phyloP scores from a whole-genome alignment of 768 basidiomycete genomes.

The Mycena chlorophos region DNA sequence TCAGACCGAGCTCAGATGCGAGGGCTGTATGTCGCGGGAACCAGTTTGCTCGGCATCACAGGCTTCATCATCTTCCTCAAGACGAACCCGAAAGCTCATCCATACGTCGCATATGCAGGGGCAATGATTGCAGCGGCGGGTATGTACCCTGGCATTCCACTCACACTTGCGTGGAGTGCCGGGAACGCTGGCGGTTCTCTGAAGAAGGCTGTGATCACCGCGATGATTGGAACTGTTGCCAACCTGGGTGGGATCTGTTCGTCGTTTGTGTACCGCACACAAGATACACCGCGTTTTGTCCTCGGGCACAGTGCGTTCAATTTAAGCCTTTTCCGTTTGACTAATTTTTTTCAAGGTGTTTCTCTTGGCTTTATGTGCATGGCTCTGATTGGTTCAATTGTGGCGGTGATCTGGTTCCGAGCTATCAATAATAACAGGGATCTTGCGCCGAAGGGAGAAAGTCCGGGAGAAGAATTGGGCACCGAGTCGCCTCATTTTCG shows the following conservation, averaged over 20 bases:
- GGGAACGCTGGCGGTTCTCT: constrained; percentile 58
- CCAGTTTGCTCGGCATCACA: constrained; percentile 38
- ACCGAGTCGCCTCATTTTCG: neutral
- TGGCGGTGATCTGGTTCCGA: neutral
- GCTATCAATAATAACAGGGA: neutral
- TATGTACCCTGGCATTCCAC: constrained; percentile 50
- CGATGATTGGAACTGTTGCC: constrained; percentile 53
- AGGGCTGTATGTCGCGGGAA: constrained; percentile 43
- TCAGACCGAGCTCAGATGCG: constrained; percentile 35
- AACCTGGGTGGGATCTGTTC: constrained; percentile 52
- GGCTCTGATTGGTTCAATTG: constrained; percentile 31
- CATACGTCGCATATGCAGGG: constrained; percentile 47
- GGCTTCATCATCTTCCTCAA: constrained; percentile 46
- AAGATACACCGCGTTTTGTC: constrained; percentile 37
- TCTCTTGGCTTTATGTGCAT: constrained; percentile 32
- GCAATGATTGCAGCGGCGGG: constrained; percentile 52
- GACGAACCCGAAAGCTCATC: constrained; percentile 24
- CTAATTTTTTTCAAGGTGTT: constrained; percentile 9
- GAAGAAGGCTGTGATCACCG: constrained; percentile 52
- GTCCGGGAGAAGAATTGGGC: neutral
- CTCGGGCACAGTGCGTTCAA: constrained; percentile 34
- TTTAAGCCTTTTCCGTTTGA: neutral
- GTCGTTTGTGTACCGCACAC: constrained; percentile 40
- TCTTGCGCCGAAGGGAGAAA: neutral
- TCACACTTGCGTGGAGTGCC: constrained; percentile 54